These are phyloP conservation scores for Scenedesmus sp. DNA, from an alignment of 163 green algal genomes.

Conservation along the genomic window DNA sequence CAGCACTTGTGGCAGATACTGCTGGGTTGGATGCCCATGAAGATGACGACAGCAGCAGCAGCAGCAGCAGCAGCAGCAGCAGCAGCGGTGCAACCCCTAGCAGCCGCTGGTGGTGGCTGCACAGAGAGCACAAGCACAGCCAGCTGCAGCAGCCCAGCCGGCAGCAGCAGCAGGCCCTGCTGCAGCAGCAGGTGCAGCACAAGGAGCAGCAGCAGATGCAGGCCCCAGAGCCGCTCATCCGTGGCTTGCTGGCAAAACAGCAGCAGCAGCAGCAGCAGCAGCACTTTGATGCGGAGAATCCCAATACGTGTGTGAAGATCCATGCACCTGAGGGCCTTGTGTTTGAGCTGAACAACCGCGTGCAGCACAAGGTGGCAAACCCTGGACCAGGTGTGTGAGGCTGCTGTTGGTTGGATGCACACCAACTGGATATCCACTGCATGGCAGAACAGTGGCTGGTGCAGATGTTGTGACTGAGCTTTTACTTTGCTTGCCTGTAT, in stretches of 20 bases:
- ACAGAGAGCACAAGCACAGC: neutral
- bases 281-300: neutral
- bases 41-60: neutral
- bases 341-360: conserved; percentile 85
- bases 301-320: conserved; percentile 34
- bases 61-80: conserved; percentile 17
- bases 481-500: too few species aligned
- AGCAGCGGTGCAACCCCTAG: neutral
- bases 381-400: conserved; percentile 1
- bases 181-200: neutral
- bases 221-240: neutral
- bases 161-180: conserved; percentile 1
- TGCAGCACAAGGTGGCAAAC: conserved; percentile 68
- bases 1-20: neutral
- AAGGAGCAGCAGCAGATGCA: conserved; percentile 9
- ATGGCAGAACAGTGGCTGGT: too few species aligned
- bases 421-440: too few species aligned
- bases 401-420: neutral
- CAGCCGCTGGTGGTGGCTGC: conserved; percentile 5
- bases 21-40: neutral
- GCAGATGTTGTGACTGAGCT: too few species aligned
- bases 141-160: neutral
- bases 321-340: conserved; percentile 69
- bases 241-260: neutral
- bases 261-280: conserved; percentile 15